Conservation (phyloP, 371 early-diverging fungal species). For the Nematocida parisii region DNA sequence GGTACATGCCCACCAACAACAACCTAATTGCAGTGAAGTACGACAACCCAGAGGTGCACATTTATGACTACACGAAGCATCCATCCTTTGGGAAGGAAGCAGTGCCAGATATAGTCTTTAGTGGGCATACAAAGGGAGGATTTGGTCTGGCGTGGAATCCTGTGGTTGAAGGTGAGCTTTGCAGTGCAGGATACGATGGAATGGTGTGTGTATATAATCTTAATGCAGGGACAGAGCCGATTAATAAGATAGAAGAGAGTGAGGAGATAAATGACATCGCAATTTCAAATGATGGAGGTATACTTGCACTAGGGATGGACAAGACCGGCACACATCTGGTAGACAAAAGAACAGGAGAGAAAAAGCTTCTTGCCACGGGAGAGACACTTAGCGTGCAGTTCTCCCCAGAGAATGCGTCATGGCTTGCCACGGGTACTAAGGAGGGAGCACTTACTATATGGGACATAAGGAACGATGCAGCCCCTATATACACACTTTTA, state of each 20-base stretch:
- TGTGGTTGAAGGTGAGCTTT: constrained; percentile 71
- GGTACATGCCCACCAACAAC: constrained; percentile 78
- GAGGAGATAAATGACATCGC: constrained; percentile 90
- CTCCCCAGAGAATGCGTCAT: constrained; percentile 78
- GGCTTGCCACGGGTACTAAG: constrained; percentile 86
- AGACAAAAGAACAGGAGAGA: constrained; percentile 75
- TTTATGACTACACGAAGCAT: constrained; percentile 92
- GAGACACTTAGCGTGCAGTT: constrained; percentile 88
- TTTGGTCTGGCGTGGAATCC: constrained; percentile 74
- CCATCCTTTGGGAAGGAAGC: constrained; percentile 76
- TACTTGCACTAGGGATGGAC: constrained; percentile 79
- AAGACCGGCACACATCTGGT: constrained; percentile 71
- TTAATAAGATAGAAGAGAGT: constrained; percentile 69
- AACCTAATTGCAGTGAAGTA: constrained; percentile 89
- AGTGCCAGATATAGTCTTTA: constrained; percentile 78
- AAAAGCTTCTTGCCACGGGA: constrained; percentile 65
- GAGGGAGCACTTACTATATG: constrained; percentile 87
- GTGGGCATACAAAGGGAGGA: constrained; percentile 87
- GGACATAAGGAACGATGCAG: constrained; percentile 84
- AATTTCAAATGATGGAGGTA: constrained; percentile 84
- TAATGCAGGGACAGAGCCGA: constrained; percentile 69
- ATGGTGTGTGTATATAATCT: constrained; percentile 79
- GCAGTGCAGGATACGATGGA: constrained; percentile 82
- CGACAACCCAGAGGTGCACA: constrained; percentile 78
- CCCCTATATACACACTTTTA: constrained; percentile 78